Evolutionary conservation across 2,329 filamentous ascomycete species (phyloP), one percentile per base, ranked within the genome.

Genomic region (Cordyceps cateniannulata): DNA sequence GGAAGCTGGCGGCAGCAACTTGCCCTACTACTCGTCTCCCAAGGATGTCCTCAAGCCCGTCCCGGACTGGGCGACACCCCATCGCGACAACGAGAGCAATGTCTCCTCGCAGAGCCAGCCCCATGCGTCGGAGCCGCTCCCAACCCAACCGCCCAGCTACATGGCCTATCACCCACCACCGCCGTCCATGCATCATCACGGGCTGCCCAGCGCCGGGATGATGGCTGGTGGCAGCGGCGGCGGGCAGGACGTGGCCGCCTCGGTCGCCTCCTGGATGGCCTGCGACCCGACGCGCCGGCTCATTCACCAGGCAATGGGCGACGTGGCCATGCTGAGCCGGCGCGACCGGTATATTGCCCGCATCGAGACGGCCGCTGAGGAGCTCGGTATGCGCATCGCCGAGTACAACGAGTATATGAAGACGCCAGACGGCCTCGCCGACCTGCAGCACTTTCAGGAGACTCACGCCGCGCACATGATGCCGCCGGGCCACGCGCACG

Each of bases 321-420:
- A 81, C 56, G 76, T 78, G 24, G 74, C 77, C 29, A 65, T 66
- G 18, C 74, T 78, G 32, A 76, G 79, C 64, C 75, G 72, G 64
- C 73, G 75, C 55, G 74, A 76, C 1, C 75, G 82, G 5, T 73
- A 77, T 55, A 72, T 83, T 62, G 76, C 81, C 55, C 75, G 80
- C 65, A 78, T 85, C 58, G 81, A 85, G 65, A 73, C 78, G 48
- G 76, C 80, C 3, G 81, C 82, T 14, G 77, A 79, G 68, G 80
- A 84, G 70, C 74, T 85, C 35, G 81, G 80, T 7, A 73, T 82
- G 66, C 77, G 79, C 29, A 77, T 84, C 49, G 73, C 76, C 22
- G 77, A 82, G 63, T 83, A 80, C 64, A 78, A 82, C 62, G 80
- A 82, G 51, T 75, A 72, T 27, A 60, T 71, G 16, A 62, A 63